Evolutionary conservation across 106 monocot species (phyloP).

Genomic region (Apostasia ramifera): DNA sequence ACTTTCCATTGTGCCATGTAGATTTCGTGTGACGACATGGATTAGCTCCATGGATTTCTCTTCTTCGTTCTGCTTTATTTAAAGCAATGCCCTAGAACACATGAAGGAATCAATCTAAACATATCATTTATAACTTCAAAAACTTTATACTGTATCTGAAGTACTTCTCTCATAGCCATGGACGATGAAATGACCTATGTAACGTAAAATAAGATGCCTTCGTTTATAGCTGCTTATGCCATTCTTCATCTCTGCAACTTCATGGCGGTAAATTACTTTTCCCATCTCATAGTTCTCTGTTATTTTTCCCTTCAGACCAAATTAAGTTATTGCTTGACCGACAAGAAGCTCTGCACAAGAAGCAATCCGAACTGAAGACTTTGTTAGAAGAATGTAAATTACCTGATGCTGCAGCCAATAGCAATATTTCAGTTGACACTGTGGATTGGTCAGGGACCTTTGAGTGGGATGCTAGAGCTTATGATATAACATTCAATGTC

Average conservation of each 20-base stretch:
- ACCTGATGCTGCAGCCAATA: constrained; percentile 16
- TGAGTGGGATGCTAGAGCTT: constrained; percentile 80
- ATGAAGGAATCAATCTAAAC: background rate
- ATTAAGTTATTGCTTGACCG: constrained; percentile 73
- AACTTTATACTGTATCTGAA: background rate
- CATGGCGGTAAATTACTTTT: background rate
- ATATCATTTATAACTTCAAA: background rate
- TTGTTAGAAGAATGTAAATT: constrained; percentile 53
- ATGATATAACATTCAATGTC: constrained; percentile 76
- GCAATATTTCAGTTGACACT: constrained; percentile 6
- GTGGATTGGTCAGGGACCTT: constrained; percentile 84
- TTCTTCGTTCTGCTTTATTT: background rate
- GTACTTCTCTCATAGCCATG: background rate
- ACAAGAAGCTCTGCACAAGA: constrained; percentile 66
- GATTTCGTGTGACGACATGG: background rate
- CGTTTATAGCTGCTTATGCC: background rate
- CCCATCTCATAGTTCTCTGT: background rate
- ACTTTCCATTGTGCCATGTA: background rate
- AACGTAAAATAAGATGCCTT: background rate
- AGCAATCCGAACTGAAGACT: constrained; percentile 58
- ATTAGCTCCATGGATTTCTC: background rate
- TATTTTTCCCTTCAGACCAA: constrained; percentile 43
- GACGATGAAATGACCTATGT: too few relatives aligned
- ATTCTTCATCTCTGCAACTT: background rate
- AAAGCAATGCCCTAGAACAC: background rate